Base-by-base conservation (phyloP, 164 flowering plant genomes). In the Sedum album region DNA sequence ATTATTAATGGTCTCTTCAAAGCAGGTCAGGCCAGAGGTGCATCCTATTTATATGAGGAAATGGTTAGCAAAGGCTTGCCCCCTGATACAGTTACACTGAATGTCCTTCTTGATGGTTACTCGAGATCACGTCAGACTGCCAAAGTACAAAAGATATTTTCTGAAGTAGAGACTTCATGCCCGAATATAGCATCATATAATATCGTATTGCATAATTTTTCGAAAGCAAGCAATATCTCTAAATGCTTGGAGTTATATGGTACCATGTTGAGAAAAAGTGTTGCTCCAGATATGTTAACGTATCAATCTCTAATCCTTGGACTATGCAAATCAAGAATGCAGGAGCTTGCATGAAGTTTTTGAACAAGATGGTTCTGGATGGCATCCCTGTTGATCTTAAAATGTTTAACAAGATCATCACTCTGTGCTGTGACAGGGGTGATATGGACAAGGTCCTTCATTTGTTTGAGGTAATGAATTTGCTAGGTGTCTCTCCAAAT, bases 131-230 rank as follows among this genome's bases (percentile, higher is more conserved):
- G 92, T n/a, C 68, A 81, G 64, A 68, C 83, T 67, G 68, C 39
- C 21, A 76, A 69, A 72, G 85, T 76, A 60, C 70, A 74, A 65
- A 33, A 74, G 41, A 64, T 77, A 46, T 39, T 82, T 36, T 68
- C 76, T 83, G 70, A 31, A 46, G 64, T 70, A 26, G 61, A 62
- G 69, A 79, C 71, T 60, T 26, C 81, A 41, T n/a, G 23, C 53
- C 89, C 89, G 60, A 85, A 60, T 80, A 71, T 86, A 78, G 76
- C 76, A 70, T 84, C 97, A 13, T 88, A 76, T 74, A 91, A 89
- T 66, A 86, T 86, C 75, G 87, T 89, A 36, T 75, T 89, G 72
- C 97, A 85, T 73, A 86, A 84, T 20, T 84, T 80, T 74, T 72
- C 94, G 18, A 84, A 78, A 73, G 76, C 70, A 64, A 14, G 21